Base-by-base conservation (phyloP, 2,329 filamentous ascomycete species). In the Sporothrix schenckii region DNA sequence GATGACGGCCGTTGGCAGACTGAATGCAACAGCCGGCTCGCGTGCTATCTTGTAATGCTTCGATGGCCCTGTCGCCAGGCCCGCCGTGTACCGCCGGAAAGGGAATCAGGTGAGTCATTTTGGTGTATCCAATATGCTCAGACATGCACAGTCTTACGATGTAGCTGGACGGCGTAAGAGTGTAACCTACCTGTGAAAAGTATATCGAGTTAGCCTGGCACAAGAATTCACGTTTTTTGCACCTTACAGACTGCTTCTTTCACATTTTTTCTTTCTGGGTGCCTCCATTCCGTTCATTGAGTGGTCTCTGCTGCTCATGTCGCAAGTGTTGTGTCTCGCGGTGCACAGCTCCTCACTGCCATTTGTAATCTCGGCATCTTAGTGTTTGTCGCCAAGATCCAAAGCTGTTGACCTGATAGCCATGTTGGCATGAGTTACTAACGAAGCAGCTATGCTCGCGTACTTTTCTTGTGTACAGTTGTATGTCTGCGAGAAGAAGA, bases 351-450 rank as follows among this genome's bases (percentile, higher is more conserved):
- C 19, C 39, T 65, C 44, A 50, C 61, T 41, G 61, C 44, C 16
- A 27, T 50, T 65, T 34, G 44, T 41, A 34, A 24, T 50, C 24
- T 50, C 27, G 24, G 16, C 21, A 21, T 14, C 24, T n/a, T 14
- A 14, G 30, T 34, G 16, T n/a, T 34, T 16, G 44, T 30, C 16
- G 14, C 58, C 58, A 63, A 63, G 41, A 47, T 24, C 39, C 10
- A 16, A 47, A 47, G 39, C 39, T 9, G 6, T 47, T 47, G 21
- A 27, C 21, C 21, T 44, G 39, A 39, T 24, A 50, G 61, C 9
- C 61, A 34, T 65, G 21, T 34, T 34, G 60, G n/a, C 60, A 44
- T 61, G 58, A 39, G 58, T 44, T 47, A 27, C 39, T n/a, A 44
- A 10, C 10, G 21, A 61, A n/a, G 9, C 13, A 34, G n/a, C 10